Base-by-base conservation (phyloP, 2,329 filamentous ascomycete genomes). In the Colletotrichum siamense region DNA sequence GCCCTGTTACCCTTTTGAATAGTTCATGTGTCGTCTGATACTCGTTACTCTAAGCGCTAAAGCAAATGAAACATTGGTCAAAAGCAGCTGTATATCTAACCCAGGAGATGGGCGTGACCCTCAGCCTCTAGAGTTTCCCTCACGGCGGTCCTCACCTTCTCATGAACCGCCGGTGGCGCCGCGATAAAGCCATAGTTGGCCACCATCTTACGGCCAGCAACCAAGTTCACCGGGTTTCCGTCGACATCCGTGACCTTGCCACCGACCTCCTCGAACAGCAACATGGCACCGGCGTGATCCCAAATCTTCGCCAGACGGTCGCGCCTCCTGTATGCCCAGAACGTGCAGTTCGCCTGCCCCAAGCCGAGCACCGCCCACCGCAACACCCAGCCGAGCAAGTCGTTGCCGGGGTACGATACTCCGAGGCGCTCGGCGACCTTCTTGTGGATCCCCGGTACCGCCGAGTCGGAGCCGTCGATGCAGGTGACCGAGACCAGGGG, bases 281-380 rank as follows among this genome's bases (percentile, higher is more conserved):
- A 79, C 89, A 92, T 91, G 0, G 90, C 91, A 3, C 91, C 91
- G 0, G 90, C 90, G 72, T 92, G 91, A 77, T 92, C 91, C 91
- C 90, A 92, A 2, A 90, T 84, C 82, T 92, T 92, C 12, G 87
- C 91, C 13, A 84, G 84, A 1, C 90, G 84, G 28, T 86, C 85
- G 24, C 85, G 83, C 26, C 83, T 82, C 77, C 87, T 88, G 83
- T 92, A 92, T 12, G 91, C 87, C 90, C 90, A 92, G 12, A 91
- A 86, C 0, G 89, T 91, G 55, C 87, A 85, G 81, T 91, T 90
- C 12, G 87, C 89, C 6, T 89, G 82, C 0, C 90, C 89, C 69
- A 91, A 82, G 0, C 90, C 90, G 26, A 92, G 84, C 3, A 83
- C 83, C 0, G 87, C 87, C 89, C 90, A 92, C 15, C 90, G 87